These are phyloP conservation scores for Pachysandra terminalis DNA, from an alignment of 164 flowering plant species.

Conservation along the genomic window DNA sequence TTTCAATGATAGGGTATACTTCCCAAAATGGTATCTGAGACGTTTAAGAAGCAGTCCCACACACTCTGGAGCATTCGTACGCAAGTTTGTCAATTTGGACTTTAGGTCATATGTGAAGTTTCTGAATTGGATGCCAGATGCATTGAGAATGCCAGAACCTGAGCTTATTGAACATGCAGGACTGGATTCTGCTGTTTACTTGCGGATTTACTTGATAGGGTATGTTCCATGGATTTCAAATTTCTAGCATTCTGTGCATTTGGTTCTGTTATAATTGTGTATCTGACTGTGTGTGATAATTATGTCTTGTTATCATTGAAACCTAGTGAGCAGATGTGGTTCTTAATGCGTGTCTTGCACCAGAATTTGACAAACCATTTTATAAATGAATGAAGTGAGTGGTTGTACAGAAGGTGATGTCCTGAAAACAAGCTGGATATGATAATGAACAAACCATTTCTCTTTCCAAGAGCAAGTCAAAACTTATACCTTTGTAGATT, in stretches of 20 bases:
- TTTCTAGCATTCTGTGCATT: background rate
- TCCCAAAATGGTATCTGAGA: conserved; percentile 83
- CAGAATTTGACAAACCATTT: no score
- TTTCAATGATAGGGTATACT: conserved; percentile 76
- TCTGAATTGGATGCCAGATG: conserved; percentile 78
- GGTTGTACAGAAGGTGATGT: background rate
- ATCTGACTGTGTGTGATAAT: background rate
- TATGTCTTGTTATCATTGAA: background rate
- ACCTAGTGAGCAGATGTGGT: background rate
- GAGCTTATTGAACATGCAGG: conserved; percentile 88
- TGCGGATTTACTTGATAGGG: conserved; percentile 76
- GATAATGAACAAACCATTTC: background rate
- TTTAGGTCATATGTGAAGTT: conserved; percentile 56
- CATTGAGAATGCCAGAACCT: conserved; percentile 77
- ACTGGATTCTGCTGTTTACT: conserved; percentile 75
- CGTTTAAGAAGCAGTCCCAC: conserved; percentile 61
- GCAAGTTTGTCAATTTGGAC: conserved; percentile 72
- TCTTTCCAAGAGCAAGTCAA: background rate
- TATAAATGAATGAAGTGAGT: background rate
- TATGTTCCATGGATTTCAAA: conserved; percentile 20
- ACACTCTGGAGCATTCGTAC: conserved; percentile 42
- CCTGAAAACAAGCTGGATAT: background rate
- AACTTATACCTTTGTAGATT: background rate
- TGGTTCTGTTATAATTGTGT: background rate
- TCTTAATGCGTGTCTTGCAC: no score